phyloP scores from a whole-genome alignment of 1,284 basidiomycete species.

The Tylopilus orsonianus region DNA sequence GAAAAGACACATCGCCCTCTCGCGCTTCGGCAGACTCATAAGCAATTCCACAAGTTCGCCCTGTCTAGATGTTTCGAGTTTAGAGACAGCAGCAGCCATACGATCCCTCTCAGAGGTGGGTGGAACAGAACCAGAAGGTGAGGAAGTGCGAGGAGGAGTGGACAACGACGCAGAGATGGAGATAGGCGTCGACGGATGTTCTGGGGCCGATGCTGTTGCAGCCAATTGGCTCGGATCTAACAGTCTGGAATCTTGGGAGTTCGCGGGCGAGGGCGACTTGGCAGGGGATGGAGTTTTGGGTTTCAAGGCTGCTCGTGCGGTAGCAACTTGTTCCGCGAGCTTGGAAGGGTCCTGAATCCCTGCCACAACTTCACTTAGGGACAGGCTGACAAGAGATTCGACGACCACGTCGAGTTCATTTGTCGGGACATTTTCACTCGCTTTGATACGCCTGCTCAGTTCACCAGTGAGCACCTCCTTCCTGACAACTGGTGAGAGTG shows the following conservation, averaged over 20 bases:
- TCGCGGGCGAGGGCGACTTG: constrained; percentile 47
- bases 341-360: constrained; percentile 69
- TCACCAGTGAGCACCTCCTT: constrained; percentile 83
- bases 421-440: constrained; percentile 48
- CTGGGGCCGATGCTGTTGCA: constrained; percentile 77
- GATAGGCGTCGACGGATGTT: constrained; percentile 79
- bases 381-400: constrained; percentile 62
- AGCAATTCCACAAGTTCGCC: constrained; percentile 73
- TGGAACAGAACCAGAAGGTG: constrained; percentile 72
- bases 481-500: constrained; percentile 78
- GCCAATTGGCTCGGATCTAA: constrained; percentile 59
- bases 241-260: constrained; percentile 63
- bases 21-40: constrained; percentile 83
- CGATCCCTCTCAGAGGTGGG: constrained; percentile 74
- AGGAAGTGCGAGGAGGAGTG: constrained; percentile 77
- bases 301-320: constrained; percentile 42
- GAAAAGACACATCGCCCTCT: constrained; percentile 88
- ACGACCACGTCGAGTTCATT: constrained; percentile 66
- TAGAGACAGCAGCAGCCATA: constrained; percentile 65
- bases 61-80: constrained; percentile 55
- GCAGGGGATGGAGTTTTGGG: constrained; percentile 44
- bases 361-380: constrained; percentile 72
- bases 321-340: constrained; percentile 62
- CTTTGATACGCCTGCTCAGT: constrained; percentile 70
- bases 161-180: constrained; percentile 70